Evolutionary conservation across 805 yeast species (phyloP).

Genomic region (Nakazawaea pomicola): DNA sequence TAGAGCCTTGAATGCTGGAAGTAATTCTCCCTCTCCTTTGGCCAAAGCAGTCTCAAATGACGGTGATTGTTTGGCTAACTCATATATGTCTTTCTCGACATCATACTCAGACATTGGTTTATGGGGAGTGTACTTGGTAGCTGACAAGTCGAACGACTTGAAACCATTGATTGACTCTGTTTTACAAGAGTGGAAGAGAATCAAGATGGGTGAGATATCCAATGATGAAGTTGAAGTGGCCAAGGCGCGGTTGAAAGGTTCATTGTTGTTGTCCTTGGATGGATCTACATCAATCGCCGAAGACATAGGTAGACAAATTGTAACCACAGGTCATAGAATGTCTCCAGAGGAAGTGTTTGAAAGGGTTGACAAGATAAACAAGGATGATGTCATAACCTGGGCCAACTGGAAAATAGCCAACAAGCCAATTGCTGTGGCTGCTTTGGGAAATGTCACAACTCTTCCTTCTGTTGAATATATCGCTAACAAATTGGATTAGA

Average conservation of each 20-base stretch:
- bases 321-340: constrained; percentile 81
- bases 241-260: constrained; percentile 91
- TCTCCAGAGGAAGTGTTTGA: constrained; percentile 71
- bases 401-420: constrained; percentile 75
- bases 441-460: constrained; percentile 73
- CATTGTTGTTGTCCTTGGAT: constrained; percentile 81
- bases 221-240: constrained; percentile 90
- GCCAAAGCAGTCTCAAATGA: constrained; percentile 57
- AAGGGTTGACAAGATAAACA: constrained; percentile 72
- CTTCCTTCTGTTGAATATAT: constrained; percentile 68
- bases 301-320: constrained; percentile 95
- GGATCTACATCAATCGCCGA: constrained; percentile 96
- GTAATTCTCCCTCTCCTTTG: constrained; percentile 80
- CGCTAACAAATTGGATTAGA: constrained; percentile 27
- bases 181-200: constrained; percentile 82
- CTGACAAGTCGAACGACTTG: constrained; percentile 68
- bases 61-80: constrained; percentile 73
- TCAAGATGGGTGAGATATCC: constrained; percentile 70
- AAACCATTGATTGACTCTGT: constrained; percentile 69
- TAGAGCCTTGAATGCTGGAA: constrained; percentile 79
- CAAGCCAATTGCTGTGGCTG: constrained; percentile 87
- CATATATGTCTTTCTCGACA: constrained; percentile 94
- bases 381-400: constrained; percentile 80
- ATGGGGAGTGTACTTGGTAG: constrained; percentile 93
- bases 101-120: constrained; percentile 96